Base-by-base conservation (phyloP, 2,329 filamentous ascomycete species). In the Aspergillus puulaauensis region DNA sequence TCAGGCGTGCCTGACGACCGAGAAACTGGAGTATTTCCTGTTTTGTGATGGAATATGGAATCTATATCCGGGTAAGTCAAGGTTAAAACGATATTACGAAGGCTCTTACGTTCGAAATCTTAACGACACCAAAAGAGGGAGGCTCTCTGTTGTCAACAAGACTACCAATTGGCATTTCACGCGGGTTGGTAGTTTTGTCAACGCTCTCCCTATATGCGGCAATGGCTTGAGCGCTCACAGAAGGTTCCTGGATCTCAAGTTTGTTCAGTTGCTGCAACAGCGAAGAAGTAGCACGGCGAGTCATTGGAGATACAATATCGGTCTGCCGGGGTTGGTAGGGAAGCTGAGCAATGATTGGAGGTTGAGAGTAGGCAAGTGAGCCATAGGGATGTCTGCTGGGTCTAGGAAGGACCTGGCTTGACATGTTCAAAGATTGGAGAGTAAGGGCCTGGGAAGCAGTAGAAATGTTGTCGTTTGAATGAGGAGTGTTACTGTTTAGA, bases 31-130 rank as follows among this genome's bases (percentile, higher is more conserved):
- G 64, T 35, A 83, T 76, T 61, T 83, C 80, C 31, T 76, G 69
- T 57, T 78, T 79, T 17, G 77, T 80, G 40, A 81, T 73, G n/a
- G 69, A 68, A 61, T 80, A 84, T 0, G 82, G 82, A 31, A 83
- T 82, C 79, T 69, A 56, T 54, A 60, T 37, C 37, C 12, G 6
- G 5, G 40, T 66, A 37, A 64, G 51, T 17, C n/a, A 50, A 14
- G 35, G 6, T 23, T 45, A 11, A 9, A 7, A 14, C n/a, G 15
- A 19, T 23, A 57, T 19, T 33, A 53, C 19, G 48, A 21, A 17
- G 39, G 17, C 19, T 65, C 73, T 70, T 59, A 75, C 74, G 57
- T 76, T 75, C 8, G 61, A 66, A 37, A 77, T 70, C 43, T 72
- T 75, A 27, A 74, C 58, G 21, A 76, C 73, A 14, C 71, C 71